Base-by-base conservation (phyloP, 345 rosid genomes). In the Aethionema arabicum region DNA sequence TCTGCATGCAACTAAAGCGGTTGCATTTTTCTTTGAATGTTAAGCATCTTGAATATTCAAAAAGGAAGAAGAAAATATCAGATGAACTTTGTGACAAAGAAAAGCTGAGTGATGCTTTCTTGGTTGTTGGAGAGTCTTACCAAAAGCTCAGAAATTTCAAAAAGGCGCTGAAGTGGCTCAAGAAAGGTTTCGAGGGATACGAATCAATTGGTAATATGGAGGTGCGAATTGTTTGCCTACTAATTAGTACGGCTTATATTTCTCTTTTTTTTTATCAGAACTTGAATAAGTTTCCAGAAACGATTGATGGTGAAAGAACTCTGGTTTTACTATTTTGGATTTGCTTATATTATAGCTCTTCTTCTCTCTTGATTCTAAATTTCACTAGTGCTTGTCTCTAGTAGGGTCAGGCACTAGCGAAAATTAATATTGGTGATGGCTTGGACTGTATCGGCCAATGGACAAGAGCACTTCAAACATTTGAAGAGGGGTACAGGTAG, bases 401-500 rank as follows among this genome's bases (percentile, higher is more conserved):
- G 74, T 79, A 93, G 97, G 99, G 99, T 67, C 96, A 86, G 77
- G 96, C 92, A 49, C 56, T 86, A 33, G 86, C 89, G 59, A 93
- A 86, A 78, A 84, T 85, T 51, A 84, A 78, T 63, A 84, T 90
- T 11, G 99, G 99, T 59, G 74, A 76, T 68, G 78, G 76, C 54
- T 68, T 85, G 82, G 97, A 93, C 80, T 74, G 73, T 62, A 68
- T 68, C 32, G 97, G 92, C 45, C 81, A 87, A 61, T 90, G 90
- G 91, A 66, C 40, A 33, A 82, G 81, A 53, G 97, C 97, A 60
- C 80, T 90, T 60, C 64, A 72, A 39, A 83, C 96, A 65, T 87
- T 81, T 75, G 78, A 84, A 76, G 91, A 84, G 63, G 88, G 86
- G 35, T 80, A 85, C 66, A 84, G 96, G 97, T 93, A 72, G 38